Base-by-base conservation (phyloP, 495 filamentous ascomycete genomes). In the Xylaria flabelliformis region DNA sequence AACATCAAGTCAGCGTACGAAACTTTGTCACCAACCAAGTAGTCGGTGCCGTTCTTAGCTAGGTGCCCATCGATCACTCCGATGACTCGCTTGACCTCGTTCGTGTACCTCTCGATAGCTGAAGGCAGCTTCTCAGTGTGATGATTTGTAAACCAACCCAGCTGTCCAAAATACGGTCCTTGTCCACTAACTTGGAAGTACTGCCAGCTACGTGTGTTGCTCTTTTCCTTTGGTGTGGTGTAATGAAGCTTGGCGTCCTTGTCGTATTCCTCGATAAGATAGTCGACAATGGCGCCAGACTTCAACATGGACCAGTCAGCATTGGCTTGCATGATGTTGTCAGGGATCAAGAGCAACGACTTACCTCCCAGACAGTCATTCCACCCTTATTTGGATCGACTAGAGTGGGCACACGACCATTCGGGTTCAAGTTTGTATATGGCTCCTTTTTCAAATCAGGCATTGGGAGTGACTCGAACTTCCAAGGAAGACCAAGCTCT, bases 241-340 rank as follows among this genome's bases (percentile, higher is more conserved):
- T 79, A 74, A 74, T 88, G 91, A 74, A 85, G 88, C 67, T 93
- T 75, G 67, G 84, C 88, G 66, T 88, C 80, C 13, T 88, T 77
- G 81, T 94, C 91, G 80, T 94, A 94, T n/a, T 83, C 85, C 19
- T 92, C 90, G 56, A 92, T 76, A n/a, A 94, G 81, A 76, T 94
- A 94, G 69, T 90, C 82, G 72, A 93, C 72, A 78, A 93, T 93
- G 15, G 92, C 92, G 56, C 91, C 92, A 10, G 89, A 91, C 46
- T 93, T 89, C 88, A 89, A 92, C 19, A 93, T 75, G 0, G 81
- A 39, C 9, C 19, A 21, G 21, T 64, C 29, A 64, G 61, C 7
- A 26, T 39, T 26, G 21, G 19, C n/a, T 21, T 64, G 39, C 26
- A 4, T 0, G n/a, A 5, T 26, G 17, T 26, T 21, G 29, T 44